These are phyloP conservation scores for Lyophyllum atratum DNA, from an alignment of 768 basidiomycete species.

Conservation along the genomic window DNA sequence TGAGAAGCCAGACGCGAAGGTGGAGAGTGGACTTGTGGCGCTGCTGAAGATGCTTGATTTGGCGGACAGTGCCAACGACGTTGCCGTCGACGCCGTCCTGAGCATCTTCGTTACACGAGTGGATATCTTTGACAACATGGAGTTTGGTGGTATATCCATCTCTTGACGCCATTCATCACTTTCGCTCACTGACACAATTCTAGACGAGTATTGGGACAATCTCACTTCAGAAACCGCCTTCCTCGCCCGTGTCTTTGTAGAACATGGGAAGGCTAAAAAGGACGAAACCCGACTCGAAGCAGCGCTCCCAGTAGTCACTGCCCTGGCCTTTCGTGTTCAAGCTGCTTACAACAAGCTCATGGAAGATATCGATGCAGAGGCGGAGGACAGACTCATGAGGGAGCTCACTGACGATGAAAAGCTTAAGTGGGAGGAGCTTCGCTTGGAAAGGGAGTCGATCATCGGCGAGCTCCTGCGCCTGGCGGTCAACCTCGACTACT, in stretches of 20 bases:
- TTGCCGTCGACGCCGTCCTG: conserved; percentile 74
- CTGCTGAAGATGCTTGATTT: conserved; percentile 55
- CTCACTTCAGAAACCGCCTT: conserved; percentile 79
- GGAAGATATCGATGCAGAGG: conserved; percentile 22
- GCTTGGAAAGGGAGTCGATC: conserved; percentile 59
- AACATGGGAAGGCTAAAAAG: conserved; percentile 66
- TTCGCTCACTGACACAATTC: not conserved
- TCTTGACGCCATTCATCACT: not conserved
- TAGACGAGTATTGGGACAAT: conserved; percentile 72
- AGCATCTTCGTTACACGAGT: conserved; percentile 68
- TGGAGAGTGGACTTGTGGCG: conserved; percentile 23
- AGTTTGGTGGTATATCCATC: conserved; percentile 62
- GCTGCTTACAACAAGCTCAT: conserved; percentile 60
- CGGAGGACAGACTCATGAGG: conserved; percentile 24
- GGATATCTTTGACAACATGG: conserved; percentile 67
- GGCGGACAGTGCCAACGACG: conserved; percentile 42
- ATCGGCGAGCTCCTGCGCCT: conserved; percentile 82
- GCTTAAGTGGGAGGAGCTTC: conserved; percentile 46
- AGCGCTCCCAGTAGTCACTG: conserved; percentile 81
- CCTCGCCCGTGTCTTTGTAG: conserved; percentile 80
- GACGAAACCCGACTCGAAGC: conserved; percentile 66
- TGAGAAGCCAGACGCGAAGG: conserved; percentile 21
- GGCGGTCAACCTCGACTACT: conserved; percentile 82
- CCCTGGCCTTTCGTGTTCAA: conserved; percentile 76
- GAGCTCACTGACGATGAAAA: conserved; percentile 35